A percentile compares a stretch with the other conserved stretches of the same genome.
Conservation (phyloP, 1,284 basidiomycete genomes). For the Dichomitus squalens region DNA sequence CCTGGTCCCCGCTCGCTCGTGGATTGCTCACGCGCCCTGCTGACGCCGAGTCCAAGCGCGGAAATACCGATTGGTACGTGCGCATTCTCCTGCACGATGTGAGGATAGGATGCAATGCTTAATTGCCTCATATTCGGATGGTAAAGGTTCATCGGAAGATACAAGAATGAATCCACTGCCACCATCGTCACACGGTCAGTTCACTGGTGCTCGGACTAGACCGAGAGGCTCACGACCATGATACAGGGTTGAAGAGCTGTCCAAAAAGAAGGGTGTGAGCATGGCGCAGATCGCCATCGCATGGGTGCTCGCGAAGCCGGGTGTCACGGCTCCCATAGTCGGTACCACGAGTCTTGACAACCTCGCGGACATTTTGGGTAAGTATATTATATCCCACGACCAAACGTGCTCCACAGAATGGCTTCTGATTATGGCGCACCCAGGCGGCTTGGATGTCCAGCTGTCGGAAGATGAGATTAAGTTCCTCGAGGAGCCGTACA, state of each 20-base stretch:
- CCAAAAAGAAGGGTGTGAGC: constrained; percentile 36
- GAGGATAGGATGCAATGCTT: neutral
- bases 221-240: too few relatives aligned
- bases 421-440: too few relatives aligned
- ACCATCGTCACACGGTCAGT: neutral
- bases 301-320: constrained; percentile 25
- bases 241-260: constrained; percentile 43
- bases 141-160: neutral
- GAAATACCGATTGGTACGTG: constrained; percentile 26
- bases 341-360: constrained; percentile 53
- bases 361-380: constrained; percentile 51
- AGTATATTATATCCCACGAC: too few relatives aligned
- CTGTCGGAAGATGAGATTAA: constrained; percentile 24
- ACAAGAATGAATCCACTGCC: neutral
- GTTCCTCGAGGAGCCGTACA: constrained; percentile 26
- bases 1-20: constrained; percentile 45
- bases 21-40: constrained; percentile 40
- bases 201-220: too few relatives aligned
- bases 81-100: too few relatives aligned
- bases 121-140: too few relatives aligned
- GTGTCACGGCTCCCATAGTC: constrained; percentile 56
- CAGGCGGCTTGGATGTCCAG: too few relatives aligned
- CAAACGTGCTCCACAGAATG: too few relatives aligned
- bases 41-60: constrained; percentile 27
- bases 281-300: constrained; percentile 30